A percentile compares a stretch with the other conserved stretches of the same genome.
Conservation (phyloP, 768 basidiomycete genomes). For the Mycena indigotica region DNA sequence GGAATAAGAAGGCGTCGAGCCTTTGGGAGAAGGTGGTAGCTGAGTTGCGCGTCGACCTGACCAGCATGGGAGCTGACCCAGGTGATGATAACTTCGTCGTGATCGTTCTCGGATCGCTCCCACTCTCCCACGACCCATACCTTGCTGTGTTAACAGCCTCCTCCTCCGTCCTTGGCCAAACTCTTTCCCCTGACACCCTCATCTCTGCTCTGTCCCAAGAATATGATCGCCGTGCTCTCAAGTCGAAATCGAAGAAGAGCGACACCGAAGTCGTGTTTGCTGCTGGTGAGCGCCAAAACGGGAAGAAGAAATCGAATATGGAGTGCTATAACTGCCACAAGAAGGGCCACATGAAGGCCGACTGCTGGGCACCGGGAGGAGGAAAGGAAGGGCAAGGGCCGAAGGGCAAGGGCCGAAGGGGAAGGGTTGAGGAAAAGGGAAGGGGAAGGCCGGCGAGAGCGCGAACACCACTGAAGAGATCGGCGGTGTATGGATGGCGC, state of each 20-base stretch:
- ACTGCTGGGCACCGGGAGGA: too few species aligned
- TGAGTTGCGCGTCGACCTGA: conserved; percentile 21
- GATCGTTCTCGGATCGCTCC: conserved; percentile 30
- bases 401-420: too few species aligned
- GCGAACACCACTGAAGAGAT: too few species aligned
- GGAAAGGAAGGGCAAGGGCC: too few species aligned
- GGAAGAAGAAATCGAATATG: too few species aligned
- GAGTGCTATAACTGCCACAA: too few species aligned
- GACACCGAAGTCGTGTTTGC: too few species aligned
- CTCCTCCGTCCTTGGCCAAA: conserved; percentile 5
- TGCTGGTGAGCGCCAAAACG: too few species aligned
- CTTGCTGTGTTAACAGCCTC: conserved; percentile 25
- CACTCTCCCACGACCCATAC: conserved; percentile 24
- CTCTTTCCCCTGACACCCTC: conserved; percentile 20
- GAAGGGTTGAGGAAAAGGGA: too few species aligned
- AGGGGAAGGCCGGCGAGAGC: too few species aligned
- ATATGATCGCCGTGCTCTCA: conserved; percentile 13
- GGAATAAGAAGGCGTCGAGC: neutral
- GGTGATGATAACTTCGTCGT: conserved; percentile 24
- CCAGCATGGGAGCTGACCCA: conserved; percentile 25
- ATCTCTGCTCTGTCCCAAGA: conserved; percentile 24
- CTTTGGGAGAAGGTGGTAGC: conserved; percentile 25
- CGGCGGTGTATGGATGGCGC: too few species aligned
- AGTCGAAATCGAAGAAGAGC: conserved; percentile 14
- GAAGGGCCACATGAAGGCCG: too few species aligned